phyloP scores from a whole-genome alignment of 257 asterid genomes.

The Ophiorrhiza pumila region DNA sequence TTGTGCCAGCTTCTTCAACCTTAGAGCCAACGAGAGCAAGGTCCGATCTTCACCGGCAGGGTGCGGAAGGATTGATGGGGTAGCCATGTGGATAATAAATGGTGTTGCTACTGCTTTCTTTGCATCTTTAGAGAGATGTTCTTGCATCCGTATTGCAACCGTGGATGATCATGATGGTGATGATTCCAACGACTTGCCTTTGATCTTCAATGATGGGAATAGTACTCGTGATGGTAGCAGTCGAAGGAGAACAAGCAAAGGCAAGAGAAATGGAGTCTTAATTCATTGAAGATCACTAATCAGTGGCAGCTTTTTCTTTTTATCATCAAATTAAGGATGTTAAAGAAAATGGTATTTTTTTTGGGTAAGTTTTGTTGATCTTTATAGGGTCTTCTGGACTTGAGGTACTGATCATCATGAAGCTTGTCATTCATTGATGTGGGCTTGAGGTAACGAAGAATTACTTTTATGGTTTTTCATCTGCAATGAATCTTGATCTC shows the following conservation, averaged over 20 bases:
- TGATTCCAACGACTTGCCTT: conserved; percentile 50
- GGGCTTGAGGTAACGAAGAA: neutral
- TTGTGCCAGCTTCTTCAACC: conserved; percentile 27
- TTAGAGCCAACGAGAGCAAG: conserved; percentile 21
- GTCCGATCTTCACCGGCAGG: conserved; percentile 35
- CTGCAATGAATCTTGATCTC: neutral
- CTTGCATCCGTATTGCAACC: conserved; percentile 71
- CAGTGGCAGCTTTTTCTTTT: too few species aligned
- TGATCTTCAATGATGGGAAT: conserved; percentile 51
- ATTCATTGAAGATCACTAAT: conserved; percentile 22
- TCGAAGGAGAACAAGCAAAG: conserved; percentile 39
- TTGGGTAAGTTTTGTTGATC: neutral
- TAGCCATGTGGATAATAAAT: conserved; percentile 68
- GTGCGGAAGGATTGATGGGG: conserved; percentile 57
- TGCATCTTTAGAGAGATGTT: conserved; percentile 74
- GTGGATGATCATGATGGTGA: conserved; percentile 67
- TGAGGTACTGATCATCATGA: neutral
- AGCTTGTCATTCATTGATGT: neutral
- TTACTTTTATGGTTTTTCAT: neutral
- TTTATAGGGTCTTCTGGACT: neutral
- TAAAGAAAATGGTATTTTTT: neutral
- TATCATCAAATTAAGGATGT: too few species aligned
- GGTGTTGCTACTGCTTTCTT: conserved; percentile 67
- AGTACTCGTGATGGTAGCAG: conserved; percentile 10
- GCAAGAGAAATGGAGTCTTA: conserved; percentile 33